Base-by-base conservation (phyloP, 179 eudicot species). In the Sideroxylon spinosum region DNA sequence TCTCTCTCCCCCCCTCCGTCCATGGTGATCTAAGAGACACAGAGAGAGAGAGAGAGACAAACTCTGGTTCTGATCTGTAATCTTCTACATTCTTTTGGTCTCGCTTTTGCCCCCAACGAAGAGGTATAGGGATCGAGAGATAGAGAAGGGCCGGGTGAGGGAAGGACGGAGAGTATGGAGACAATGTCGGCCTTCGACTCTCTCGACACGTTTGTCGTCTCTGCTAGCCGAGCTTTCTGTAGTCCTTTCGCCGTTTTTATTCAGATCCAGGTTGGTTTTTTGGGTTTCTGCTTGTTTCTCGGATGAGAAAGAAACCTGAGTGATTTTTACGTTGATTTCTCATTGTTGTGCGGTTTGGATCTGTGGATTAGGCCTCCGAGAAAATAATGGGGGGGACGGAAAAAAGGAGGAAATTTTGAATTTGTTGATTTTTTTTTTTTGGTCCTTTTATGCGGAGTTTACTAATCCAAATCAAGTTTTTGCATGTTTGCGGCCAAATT, bases 201-300 rank as follows among this genome's bases (percentile, higher is more conserved):
- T 67, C 73, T 93, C 13, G 97, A 93, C 78, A 81, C 79, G 52
- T 83, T 89, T 61, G 74, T 93, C 25, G 77, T 91, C 70, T 72
- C 90, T 65, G 89, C 91, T 11, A 89, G 89, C 83, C 81, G 80
- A 85, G 88, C 92, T 75, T 90, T 82, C 57, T 84, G 86, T 76
- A 71, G 76, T 68, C 87, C 89, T 19, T 11, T 88, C 66, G 92
- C 90, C 37, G 61, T 83, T 68, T 90, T 88, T 75, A 19, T 93
- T 69, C 98, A 93, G 95, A 89, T 89, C 92, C 98, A 93, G 98
- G 97, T 92, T 26, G 23, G 16, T 28, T 28, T 48, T 17, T 53
- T 28, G 60, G 25, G 16, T 19, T 19, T 76, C 8, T 7, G 68
- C 49, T 26, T 44, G 12, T 52, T 9, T 52, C 13, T 52, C 13